A percentile compares a stretch with the other conserved stretches of the same genome.
Evolutionary conservation across 2,329 filamentous ascomycete species (phyloP).

Genomic region (Pezicula neosporulosa): DNA sequence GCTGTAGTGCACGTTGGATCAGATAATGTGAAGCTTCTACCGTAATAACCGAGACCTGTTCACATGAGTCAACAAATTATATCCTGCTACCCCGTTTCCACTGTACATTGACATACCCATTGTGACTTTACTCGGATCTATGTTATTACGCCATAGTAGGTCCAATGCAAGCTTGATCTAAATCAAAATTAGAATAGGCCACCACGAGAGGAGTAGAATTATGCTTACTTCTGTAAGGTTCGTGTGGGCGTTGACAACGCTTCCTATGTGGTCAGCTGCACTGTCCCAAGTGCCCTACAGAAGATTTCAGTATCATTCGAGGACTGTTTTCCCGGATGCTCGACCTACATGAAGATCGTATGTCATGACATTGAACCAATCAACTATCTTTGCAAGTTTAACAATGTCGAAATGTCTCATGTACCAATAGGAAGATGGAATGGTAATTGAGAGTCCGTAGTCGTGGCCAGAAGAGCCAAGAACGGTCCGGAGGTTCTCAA

Average conservation of each 20-base stretch:
- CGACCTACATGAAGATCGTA: slow-evolving; percentile 26
- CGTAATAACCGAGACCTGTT: slow-evolving; percentile 6
- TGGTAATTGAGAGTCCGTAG: slow-evolving; percentile 36
- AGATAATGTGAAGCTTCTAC: slow-evolving; percentile 3
- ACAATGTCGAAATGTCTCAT: slow-evolving; percentile 26
- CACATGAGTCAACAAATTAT: too few species aligned
- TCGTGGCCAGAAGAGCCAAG: slow-evolving; percentile 16
- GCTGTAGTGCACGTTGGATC: slow-evolving; percentile 3
- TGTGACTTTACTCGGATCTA: slow-evolving; percentile 6
- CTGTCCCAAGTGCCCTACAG: slow-evolving; percentile 28
- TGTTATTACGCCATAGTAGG: slow-evolving; percentile 4
- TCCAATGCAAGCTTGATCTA: slow-evolving; percentile 10
- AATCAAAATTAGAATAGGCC: too few species aligned
- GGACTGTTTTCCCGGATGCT: too few species aligned
- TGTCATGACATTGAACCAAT: slow-evolving; percentile 29
- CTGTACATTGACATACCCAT: too few species aligned
- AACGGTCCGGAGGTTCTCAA: not conserved
- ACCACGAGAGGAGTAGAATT: too few species aligned
- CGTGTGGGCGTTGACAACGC: slow-evolving; percentile 7
- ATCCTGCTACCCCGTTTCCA: too few species aligned
- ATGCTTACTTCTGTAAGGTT: too few species aligned
- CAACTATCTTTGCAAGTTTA: slow-evolving; percentile 15
- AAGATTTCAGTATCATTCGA: too few species aligned
- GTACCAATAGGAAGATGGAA: slow-evolving; percentile 29
- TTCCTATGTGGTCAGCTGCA: not conserved